These are phyloP conservation scores for Cystobasidium ongulense DNA, from an alignment of 768 basidiomycete genomes.

Conservation along the genomic window DNA sequence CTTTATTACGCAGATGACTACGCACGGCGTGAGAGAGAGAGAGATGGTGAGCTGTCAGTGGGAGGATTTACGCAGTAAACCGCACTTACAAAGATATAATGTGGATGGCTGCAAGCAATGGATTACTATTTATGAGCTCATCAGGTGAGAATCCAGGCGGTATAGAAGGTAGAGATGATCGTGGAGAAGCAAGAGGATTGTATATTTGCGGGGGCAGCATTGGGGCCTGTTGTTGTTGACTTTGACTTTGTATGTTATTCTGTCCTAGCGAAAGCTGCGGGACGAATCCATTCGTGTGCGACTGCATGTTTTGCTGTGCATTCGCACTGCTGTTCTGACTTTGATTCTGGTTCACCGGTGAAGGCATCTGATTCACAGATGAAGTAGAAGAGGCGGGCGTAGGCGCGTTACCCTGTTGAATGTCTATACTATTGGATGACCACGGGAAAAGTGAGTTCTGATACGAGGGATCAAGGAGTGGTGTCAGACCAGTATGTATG, in stretches of 20 bases:
- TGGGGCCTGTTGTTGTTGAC: background rate
- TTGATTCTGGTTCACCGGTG: background rate
- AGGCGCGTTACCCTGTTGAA: background rate
- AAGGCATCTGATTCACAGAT: background rate
- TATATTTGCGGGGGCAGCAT: background rate
- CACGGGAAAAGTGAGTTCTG: background rate
- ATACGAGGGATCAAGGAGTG: constrained; percentile 1
- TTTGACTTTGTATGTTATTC: background rate
- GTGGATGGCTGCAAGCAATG: constrained; percentile 6
- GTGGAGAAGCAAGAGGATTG: background rate
- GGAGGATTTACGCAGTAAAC: too few relatives aligned
- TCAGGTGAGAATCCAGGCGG: constrained; percentile 10
- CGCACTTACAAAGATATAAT: constrained; percentile 21
- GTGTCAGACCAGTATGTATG: constrained; percentile 10
- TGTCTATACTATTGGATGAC: background rate
- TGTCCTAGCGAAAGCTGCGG: background rate
- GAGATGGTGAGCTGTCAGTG: too few relatives aligned
- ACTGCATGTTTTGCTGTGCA: background rate
- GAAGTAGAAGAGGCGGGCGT: constrained; percentile 1
- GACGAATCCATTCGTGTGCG: background rate
- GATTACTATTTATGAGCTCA: constrained; percentile 5
- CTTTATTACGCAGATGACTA: constrained; percentile 29
- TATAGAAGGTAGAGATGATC: background rate
- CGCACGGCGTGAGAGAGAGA: too few relatives aligned
- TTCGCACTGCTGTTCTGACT: background rate